Conservation (phyloP, 2,329 filamentous ascomycete species). For the Chrysosporium keratinophilum region DNA sequence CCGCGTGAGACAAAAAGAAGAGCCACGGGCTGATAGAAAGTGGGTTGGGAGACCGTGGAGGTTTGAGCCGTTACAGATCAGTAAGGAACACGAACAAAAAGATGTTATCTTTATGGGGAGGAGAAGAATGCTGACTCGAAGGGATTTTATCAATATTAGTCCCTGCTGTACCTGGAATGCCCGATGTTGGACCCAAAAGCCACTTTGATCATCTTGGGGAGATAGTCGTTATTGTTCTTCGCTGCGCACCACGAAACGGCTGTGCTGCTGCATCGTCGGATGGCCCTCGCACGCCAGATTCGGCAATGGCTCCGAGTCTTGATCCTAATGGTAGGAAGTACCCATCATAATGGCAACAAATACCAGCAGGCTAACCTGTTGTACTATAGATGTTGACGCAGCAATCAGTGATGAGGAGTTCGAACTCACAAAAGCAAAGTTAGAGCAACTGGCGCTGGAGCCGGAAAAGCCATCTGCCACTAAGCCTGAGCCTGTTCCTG, state of each 20-base stretch:
- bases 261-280: slow-evolving; percentile 1
- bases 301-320: slow-evolving; percentile 19
- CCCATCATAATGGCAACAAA: too few species aligned
- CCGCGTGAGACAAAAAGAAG: slow-evolving; percentile 45
- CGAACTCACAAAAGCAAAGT: slow-evolving; percentile 3
- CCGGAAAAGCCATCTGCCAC: neutral
- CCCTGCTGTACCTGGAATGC: slow-evolving; percentile 8
- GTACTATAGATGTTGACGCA: slow-evolving; percentile 4
- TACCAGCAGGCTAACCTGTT: neutral
- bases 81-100: slow-evolving; percentile 25
- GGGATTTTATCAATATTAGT: slow-evolving; percentile 1
- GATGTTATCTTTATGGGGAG: neutral
- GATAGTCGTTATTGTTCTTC: slow-evolving; percentile 25
- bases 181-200: slow-evolving; percentile 9
- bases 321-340: slow-evolving; percentile 17
- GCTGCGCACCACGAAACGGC: slow-evolving; percentile 17
- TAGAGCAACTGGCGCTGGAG: neutral
- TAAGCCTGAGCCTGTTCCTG: neutral
- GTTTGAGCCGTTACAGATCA: slow-evolving; percentile 42
- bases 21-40: slow-evolving; percentile 35
- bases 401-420: slow-evolving; percentile 8
- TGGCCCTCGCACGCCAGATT: slow-evolving; percentile 15
- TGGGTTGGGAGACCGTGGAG: slow-evolving; percentile 46
- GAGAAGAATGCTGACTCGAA: neutral
- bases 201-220: slow-evolving; percentile 21